phyloP scores from a whole-genome alignment of 371 early-diverging fungal species.

The Zychaea mexicana region DNA sequence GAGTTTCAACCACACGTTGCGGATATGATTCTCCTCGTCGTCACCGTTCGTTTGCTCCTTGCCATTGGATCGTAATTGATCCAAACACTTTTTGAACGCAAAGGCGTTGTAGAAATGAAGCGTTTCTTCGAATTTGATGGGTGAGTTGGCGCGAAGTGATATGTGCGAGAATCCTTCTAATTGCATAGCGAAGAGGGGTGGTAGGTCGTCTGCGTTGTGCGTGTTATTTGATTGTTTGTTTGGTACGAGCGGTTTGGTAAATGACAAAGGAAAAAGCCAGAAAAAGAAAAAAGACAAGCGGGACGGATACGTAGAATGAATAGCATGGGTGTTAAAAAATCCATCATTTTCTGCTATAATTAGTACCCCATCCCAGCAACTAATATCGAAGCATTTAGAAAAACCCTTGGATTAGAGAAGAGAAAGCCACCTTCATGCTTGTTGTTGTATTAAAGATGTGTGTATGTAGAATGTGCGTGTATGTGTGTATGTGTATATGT shows the following conservation, averaged over 20 bases:
- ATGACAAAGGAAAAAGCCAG: too few relatives aligned
- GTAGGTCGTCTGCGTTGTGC: too few relatives aligned
- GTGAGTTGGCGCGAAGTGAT: conserved; percentile 48
- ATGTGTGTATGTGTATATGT: too few relatives aligned
- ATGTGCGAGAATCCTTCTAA: conserved; percentile 58
- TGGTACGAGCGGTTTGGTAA: too few relatives aligned
- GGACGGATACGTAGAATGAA: too few relatives aligned
- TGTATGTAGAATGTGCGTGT: too few relatives aligned
- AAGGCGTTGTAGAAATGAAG: conserved; percentile 58
- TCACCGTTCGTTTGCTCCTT: conserved; percentile 15
- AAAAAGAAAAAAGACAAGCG: too few relatives aligned
- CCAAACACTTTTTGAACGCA: conserved; percentile 42
- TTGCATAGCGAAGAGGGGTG: neutral
- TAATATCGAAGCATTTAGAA: too few relatives aligned
- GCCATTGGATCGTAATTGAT: neutral
- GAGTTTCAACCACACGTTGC: conserved; percentile 53
- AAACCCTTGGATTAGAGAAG: too few relatives aligned
- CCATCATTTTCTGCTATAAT: too few relatives aligned
- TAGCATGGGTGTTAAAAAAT: too few relatives aligned
- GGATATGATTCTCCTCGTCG: neutral
- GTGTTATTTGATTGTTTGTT: neutral
- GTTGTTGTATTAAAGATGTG: neutral
- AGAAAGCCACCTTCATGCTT: neutral
- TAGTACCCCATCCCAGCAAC: too few relatives aligned
- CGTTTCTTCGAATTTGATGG: conserved; percentile 33